A percentile compares a stretch with the other conserved stretches of the same genome.
These are phyloP conservation scores for Trichoderma orchidacearum DNA, from an alignment of 495 filamentous ascomycete genomes.

Conservation along the genomic window DNA sequence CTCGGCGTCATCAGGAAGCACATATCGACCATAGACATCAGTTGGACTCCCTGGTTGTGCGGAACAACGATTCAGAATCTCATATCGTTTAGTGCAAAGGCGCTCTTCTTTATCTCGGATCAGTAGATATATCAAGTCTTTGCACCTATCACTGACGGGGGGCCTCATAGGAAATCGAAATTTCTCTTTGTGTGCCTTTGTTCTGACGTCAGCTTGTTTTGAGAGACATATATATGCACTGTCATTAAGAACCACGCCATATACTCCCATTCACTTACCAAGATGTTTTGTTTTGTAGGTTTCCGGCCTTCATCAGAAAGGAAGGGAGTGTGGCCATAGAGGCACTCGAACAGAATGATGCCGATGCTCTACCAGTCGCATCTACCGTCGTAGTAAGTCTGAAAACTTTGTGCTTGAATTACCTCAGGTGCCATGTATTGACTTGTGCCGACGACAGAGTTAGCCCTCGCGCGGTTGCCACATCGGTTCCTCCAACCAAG, in stretches of 20 bases:
- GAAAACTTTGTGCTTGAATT: constrained; percentile 49
- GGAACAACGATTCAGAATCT: constrained; percentile 35
- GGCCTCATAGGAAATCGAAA: constrained; percentile 51
- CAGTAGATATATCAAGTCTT: constrained; percentile 61
- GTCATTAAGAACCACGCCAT: no score
- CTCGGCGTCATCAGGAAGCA: constrained; percentile 65
- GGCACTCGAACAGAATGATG: constrained; percentile 83
- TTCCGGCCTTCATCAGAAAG: constrained; percentile 59
- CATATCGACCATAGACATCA: constrained; percentile 31
- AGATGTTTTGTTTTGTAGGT: constrained; percentile 67
- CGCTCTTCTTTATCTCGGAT: constrained; percentile 66
- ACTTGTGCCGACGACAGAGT: constrained; percentile 86
- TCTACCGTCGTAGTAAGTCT: constrained; percentile 58
- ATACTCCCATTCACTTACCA: constrained; percentile 45
- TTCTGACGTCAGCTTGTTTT: no score
- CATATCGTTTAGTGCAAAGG: constrained; percentile 60
- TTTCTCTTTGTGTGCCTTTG: constrained; percentile 27
- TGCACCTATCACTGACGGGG: constrained; percentile 44
- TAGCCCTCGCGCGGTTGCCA: constrained; percentile 59
- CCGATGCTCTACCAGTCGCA: constrained; percentile 97
- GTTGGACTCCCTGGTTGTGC: neutral
- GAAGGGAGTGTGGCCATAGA: constrained; percentile 88
- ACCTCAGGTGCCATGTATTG: constrained; percentile 98
- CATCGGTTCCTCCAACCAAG: constrained; percentile 68
- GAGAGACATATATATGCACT: no score